Percentiles rank a stretch among this genome's conserved stretches.
Conservation (phyloP, 78 protist species). For the Paratrimastix pyriformis region DNA sequence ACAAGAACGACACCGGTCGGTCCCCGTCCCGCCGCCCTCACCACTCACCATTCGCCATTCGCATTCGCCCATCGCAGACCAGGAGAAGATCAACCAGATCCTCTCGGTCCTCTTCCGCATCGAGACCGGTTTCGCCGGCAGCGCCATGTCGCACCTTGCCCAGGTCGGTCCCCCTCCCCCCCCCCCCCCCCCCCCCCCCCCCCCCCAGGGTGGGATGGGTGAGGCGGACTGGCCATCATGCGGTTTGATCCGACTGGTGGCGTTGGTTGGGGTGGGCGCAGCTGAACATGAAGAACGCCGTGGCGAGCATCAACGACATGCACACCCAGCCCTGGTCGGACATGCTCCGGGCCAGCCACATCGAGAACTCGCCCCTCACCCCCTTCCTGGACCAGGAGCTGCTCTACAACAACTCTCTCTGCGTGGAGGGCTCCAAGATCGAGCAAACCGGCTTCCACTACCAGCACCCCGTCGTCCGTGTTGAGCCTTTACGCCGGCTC, state of each 20-base stretch:
- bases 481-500: no score
- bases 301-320: constrained; percentile 70
- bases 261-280: no score
- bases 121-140: constrained; percentile 67
- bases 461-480: constrained; percentile 43
- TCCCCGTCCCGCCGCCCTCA: background rate
- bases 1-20: constrained; percentile 60
- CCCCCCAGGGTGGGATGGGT: no score
- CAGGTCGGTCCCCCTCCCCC: no score
- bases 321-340: constrained; percentile 85
- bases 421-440: constrained; percentile 72
- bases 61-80: constrained; percentile 25
- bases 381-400: constrained; percentile 82
- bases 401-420: constrained; percentile 56
- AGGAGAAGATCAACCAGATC: constrained; percentile 45
- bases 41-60: no score
- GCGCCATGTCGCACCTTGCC: constrained; percentile 47
- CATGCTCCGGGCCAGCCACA: constrained; percentile 47
- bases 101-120: constrained; percentile 68
- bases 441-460: constrained; percentile 69
- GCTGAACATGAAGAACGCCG: constrained; percentile 39
- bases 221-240: no score
- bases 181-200: no score
- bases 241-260: no score
- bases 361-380: constrained; percentile 71